phyloP scores from a whole-genome alignment of 163 green algal species.

The Volvox carteri region DNA sequence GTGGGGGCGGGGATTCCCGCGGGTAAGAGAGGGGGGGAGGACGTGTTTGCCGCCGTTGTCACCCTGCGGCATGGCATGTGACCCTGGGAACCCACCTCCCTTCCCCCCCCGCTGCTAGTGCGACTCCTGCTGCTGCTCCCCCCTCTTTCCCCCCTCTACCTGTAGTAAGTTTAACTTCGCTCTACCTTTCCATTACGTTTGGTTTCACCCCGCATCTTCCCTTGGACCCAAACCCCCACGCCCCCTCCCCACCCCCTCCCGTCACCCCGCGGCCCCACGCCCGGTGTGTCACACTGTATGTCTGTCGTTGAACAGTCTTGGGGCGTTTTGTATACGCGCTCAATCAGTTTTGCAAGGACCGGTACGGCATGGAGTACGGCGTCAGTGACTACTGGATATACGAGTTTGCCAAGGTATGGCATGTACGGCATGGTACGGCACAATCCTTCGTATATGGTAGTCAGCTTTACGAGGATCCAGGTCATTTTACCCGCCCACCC shows the following conservation, averaged over 20 bases:
- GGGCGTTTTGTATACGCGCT: constrained; percentile 66
- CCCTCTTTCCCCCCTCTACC: neutral
- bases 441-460: too few relatives aligned
- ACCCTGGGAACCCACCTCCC: neutral
- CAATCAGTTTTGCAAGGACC: constrained; percentile 88
- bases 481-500: too few relatives aligned
- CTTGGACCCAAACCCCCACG: too few relatives aligned
- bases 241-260: neutral
- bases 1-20: too few relatives aligned
- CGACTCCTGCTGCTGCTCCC: neutral
- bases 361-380: constrained; percentile 82
- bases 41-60: neutral
- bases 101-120: neutral
- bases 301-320: constrained; percentile 81
- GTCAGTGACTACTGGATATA: constrained; percentile 93
- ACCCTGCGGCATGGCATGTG: neutral
- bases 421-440: neutral
- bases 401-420: constrained; percentile 88
- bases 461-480: too few relatives aligned
- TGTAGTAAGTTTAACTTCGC: too few relatives aligned
- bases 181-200: too few relatives aligned
- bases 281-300: neutral
- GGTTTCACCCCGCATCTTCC: too few relatives aligned
- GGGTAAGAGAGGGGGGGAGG: neutral
- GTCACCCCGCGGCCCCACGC: neutral